A percentile compares a stretch with the other conserved stretches of the same genome.
phyloP scores from a whole-genome alignment of 1,139 yeast genomes.

The Yamadazyma conglobata region DNA sequence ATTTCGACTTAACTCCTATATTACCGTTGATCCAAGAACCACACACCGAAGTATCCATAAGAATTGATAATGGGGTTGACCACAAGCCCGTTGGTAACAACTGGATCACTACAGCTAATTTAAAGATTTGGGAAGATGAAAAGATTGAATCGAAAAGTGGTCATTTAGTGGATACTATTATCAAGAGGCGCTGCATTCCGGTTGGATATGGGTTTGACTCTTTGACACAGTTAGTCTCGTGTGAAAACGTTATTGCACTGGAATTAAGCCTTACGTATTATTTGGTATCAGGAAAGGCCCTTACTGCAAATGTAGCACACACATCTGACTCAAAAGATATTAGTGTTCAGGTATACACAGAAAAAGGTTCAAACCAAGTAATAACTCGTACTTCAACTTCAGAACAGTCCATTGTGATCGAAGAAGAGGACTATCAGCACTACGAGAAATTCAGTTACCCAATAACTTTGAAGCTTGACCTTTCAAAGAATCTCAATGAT shows the following conservation, averaged over 20 bases:
- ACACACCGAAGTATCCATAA: constrained; percentile 35
- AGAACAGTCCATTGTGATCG: constrained; percentile 1
- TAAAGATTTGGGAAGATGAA: constrained; percentile 57
- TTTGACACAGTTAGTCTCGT: constrained; percentile 8
- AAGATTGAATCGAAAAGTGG: constrained; percentile 40
- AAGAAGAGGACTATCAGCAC: not conserved
- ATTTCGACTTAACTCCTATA: constrained; percentile 63
- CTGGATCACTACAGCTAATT: constrained; percentile 70
- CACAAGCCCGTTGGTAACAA: constrained; percentile 46
- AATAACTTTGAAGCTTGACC: constrained; percentile 8
- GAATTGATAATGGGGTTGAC: constrained; percentile 52
- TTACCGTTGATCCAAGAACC: constrained; percentile 59
- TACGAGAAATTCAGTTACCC: constrained; percentile 5
- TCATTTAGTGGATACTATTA: not conserved
- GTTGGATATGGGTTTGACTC: not conserved
- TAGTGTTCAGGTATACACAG: constrained; percentile 5
- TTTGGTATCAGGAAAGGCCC: constrained; percentile 17
- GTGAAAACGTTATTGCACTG: constrained; percentile 27
- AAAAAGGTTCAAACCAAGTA: constrained; percentile 4
- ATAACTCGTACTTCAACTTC: constrained; percentile 3
- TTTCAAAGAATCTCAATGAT: constrained; percentile 19
- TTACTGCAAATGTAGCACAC: not conserved
- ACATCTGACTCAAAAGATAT: constrained; percentile 4
- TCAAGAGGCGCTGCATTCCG: constrained; percentile 2
- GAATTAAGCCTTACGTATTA: constrained; percentile 16